A percentile compares a stretch with the other conserved stretches of the same genome.
Evolutionary conservation across 192 early-diverging fungal genomes (phyloP).

Genomic region (Physocladia obscura): DNA sequence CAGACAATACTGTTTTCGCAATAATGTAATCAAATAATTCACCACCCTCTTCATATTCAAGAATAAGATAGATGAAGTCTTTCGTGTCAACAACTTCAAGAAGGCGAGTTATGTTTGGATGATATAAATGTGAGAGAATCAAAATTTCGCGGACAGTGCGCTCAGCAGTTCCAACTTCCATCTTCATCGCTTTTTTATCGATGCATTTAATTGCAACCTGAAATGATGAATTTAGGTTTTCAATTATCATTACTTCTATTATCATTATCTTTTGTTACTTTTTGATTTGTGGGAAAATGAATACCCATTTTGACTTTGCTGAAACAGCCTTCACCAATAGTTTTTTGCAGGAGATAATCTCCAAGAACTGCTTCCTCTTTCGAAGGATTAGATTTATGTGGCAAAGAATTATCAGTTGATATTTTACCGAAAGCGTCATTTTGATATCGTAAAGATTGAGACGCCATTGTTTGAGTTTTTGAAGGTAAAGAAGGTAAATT

Average conservation of each 20-base stretch:
- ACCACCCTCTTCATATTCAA: constrained; percentile 83
- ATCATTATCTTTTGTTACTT: constrained; percentile 21
- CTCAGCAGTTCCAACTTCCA: constrained; percentile 34
- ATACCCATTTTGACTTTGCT: constrained; percentile 48
- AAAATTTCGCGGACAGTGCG: constrained; percentile 54
- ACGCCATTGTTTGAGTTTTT: no score
- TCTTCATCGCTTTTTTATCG: constrained; percentile 35
- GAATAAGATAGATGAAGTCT: constrained; percentile 75
- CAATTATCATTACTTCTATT: not conserved
- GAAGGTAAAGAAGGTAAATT: no score
- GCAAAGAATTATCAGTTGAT: not conserved
- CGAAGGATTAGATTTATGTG: not conserved
- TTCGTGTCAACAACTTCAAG: constrained; percentile 78
- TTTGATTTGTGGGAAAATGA: constrained; percentile 36
- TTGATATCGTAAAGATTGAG: no score
- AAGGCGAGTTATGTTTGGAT: constrained; percentile 77
- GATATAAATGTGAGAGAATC: constrained; percentile 53
- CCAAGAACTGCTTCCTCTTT: constrained; percentile 24
- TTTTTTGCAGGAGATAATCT: constrained; percentile 37
- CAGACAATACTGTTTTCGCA: constrained; percentile 51
- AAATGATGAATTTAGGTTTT: not conserved
- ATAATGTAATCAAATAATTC: constrained; percentile 87
- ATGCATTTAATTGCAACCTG: constrained; percentile 53
- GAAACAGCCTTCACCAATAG: constrained; percentile 51
- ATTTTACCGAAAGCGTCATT: not conserved